Conservation (phyloP, 164 flowering plant genomes). For the Nymphaea thermarum region DNA sequence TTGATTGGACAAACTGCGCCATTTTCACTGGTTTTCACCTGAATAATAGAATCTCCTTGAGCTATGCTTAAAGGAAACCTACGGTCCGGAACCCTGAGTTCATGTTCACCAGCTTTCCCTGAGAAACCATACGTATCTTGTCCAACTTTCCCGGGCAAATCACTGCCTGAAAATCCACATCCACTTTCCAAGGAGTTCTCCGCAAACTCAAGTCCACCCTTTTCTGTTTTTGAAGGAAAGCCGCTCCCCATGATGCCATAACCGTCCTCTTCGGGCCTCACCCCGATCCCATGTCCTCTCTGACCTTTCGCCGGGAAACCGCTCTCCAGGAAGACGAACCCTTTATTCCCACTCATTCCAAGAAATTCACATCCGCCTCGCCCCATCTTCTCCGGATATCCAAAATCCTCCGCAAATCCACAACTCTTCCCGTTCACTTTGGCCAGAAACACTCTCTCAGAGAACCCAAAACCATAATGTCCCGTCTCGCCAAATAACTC, state of each 20-base stretch:
- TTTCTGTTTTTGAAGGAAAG: background rate
- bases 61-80: background rate
- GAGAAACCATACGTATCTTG: background rate
- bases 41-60: background rate
- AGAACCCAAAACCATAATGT: background rate
- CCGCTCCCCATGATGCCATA: background rate
- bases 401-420: background rate
- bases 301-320: background rate
- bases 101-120: background rate
- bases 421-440: background rate
- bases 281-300: too few species aligned
- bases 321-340: background rate
- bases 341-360: background rate
- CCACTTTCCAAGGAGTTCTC: background rate
- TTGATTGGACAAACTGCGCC: slow-evolving; percentile 6
- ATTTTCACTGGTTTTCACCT: background rate
- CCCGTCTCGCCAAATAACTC: background rate
- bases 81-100: background rate
- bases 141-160: background rate
- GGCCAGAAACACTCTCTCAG: background rate
- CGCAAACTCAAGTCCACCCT: background rate
- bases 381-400: background rate
- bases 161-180: background rate
- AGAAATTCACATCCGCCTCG: too few species aligned
- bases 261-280: background rate